Base-by-base conservation (phyloP, 306 rosid genomes). In the Lathyrus sativus region DNA sequence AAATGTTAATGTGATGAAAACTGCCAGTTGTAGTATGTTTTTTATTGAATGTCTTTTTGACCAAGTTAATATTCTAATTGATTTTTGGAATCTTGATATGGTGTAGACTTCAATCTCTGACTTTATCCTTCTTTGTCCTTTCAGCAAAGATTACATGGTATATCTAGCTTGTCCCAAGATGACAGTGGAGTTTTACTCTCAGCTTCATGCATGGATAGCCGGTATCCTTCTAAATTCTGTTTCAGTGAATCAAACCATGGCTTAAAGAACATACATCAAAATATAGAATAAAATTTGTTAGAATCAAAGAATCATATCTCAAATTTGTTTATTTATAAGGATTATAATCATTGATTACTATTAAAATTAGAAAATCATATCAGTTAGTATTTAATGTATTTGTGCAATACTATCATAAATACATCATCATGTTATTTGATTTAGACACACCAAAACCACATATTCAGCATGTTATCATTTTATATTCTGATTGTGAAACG, bases 161-260 rank as follows among this genome's bases (percentile, higher is more conserved):
- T 90, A 79, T 87, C 99, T 68, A 88, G 99, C 85, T 64, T 95
- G 84, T 95, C 99, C 69, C 99, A 95, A 81, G 99, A 95, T 80
- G 81, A 67, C 9, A 88, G 78, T 78, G 99, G 99, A 55, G 72
- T 89, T 65, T 75, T 82, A 64, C 81, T 95, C 70, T 81, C 96
- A 45, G 95, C 99, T 46, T 90, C 99, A 12, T 95, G 99, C 87
- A 90, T 87, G 96, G 96, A 95, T 76, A 85, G 78, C 77, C 80
- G 96, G 99, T 93, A 86, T 42, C 76, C 45, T 42, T 42, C 65
- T 43, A 8, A 45, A 31, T 65, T 74, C 5, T 11, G 10, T 43
- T 60, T 17, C 54, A 46, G 44, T 56, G 62, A 74, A 26, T 38
- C 73, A 68, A 26, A 6, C 38, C 15, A 37, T 19, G 60, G n/a